Evolutionary conservation across 1,284 basidiomycete genomes (phyloP).

Genomic region (Apiotrichum siamense): DNA sequence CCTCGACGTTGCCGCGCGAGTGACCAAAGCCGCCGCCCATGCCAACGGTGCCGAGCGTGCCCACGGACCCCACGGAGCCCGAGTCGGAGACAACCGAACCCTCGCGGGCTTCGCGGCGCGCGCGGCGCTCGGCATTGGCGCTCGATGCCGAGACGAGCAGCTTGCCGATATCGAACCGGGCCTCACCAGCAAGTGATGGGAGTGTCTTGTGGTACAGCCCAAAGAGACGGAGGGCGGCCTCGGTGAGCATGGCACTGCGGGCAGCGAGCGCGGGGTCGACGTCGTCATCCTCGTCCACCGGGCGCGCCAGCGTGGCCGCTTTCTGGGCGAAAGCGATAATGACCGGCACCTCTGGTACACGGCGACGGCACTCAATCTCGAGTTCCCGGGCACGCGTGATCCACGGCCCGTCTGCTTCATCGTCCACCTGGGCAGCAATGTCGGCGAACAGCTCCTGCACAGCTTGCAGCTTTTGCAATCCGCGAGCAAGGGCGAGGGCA

Average conservation of each 20-base stretch:
- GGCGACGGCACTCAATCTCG: slow-evolving; percentile 64
- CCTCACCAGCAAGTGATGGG: slow-evolving; percentile 67
- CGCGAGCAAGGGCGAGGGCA: slow-evolving; percentile 65
- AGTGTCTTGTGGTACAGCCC: slow-evolving; percentile 76
- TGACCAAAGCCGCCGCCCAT: slow-evolving; percentile 49
- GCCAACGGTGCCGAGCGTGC: slow-evolving; percentile 42
- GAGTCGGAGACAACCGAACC: slow-evolving; percentile 42
- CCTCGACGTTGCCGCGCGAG: slow-evolving; percentile 46
- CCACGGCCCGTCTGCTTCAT: slow-evolving; percentile 61
- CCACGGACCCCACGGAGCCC: slow-evolving; percentile 42
- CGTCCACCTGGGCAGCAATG: slow-evolving; percentile 56
- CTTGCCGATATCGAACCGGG: slow-evolving; percentile 78
- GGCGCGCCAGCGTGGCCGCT: slow-evolving; percentile 38
- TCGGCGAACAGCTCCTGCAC: slow-evolving; percentile 54
- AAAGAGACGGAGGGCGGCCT: slow-evolving; percentile 70
- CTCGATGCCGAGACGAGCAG: slow-evolving; percentile 57
- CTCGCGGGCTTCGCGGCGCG: slow-evolving; percentile 36
- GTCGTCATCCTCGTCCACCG: slow-evolving; percentile 43
- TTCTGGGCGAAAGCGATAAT: slow-evolving; percentile 69
- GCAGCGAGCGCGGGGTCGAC: slow-evolving; percentile 34
- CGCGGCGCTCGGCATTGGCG: slow-evolving; percentile 40
- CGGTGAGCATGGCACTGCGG: slow-evolving; percentile 59
- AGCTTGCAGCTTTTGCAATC: slow-evolving; percentile 61
- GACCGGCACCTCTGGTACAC: slow-evolving; percentile 77
- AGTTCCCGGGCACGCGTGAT: slow-evolving; percentile 57